Conservation (phyloP, 345 rosid genomes). For the Eutrema japonicum region DNA sequence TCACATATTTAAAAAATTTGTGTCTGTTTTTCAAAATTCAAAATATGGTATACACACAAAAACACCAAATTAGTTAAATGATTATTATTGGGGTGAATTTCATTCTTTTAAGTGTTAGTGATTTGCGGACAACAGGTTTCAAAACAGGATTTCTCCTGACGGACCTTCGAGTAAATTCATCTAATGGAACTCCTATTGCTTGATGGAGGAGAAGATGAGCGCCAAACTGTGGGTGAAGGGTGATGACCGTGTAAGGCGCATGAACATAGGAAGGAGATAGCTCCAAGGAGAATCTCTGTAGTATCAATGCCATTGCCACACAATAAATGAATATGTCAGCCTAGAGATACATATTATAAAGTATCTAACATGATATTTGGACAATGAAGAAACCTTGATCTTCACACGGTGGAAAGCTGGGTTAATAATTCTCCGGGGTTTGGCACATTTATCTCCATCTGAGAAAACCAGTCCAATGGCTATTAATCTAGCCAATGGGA, state of each 20-base stretch:
- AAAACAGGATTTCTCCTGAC: background rate
- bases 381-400: slow-evolving; percentile 41
- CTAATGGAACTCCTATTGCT: background rate
- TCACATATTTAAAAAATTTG: too few relatives aligned
- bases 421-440: slow-evolving; percentile 46
- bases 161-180: background rate
- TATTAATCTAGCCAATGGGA: background rate
- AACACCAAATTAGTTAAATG: background rate
- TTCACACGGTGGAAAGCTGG: slow-evolving; percentile 48
- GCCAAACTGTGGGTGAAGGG: slow-evolving; percentile 53
- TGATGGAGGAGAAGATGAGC: slow-evolving; percentile 38
- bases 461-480: background rate
- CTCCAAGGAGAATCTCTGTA: slow-evolving; percentile 52
- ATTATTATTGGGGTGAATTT: background rate
- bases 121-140: background rate
- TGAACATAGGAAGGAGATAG: slow-evolving; percentile 57
- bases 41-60: background rate
- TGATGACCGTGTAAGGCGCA: slow-evolving; percentile 43
- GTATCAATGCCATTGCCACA: slow-evolving; percentile 48
- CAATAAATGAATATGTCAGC: too few relatives aligned
- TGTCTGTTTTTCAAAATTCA: too few relatives aligned
- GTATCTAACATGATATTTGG: background rate
- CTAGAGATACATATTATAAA: background rate
- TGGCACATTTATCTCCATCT: slow-evolving; percentile 49
- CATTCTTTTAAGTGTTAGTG: background rate